phyloP scores from a whole-genome alignment of 176 grass and related monocot species.

The Pontederia crassipes region DNA sequence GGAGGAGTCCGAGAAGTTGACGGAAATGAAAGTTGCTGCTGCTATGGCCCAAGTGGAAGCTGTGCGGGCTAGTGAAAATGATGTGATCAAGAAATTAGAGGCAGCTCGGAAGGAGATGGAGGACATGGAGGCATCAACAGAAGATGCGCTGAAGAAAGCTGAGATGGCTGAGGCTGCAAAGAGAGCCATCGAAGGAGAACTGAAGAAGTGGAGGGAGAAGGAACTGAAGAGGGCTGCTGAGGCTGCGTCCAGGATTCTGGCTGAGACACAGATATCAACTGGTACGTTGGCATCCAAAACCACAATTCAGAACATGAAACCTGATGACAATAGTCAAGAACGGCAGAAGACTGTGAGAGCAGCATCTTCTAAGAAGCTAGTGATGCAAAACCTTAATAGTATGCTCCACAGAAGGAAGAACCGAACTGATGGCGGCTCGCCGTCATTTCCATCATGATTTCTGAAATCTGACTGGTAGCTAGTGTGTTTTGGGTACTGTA shows the following conservation, averaged over 20 bases:
- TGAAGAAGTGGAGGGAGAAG: conserved; percentile 76
- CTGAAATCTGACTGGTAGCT: too few relatives aligned
- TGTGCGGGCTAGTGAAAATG: conserved; percentile 78
- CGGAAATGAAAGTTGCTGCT: conserved; percentile 91
- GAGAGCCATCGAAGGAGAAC: conserved; percentile 77
- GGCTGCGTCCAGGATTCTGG: conserved; percentile 27
- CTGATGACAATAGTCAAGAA: conserved; percentile 32
- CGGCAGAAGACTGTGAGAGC: conserved; percentile 26
- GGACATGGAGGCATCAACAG: conserved; percentile 73
- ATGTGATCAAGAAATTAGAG: conserved; percentile 75
- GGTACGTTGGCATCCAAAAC: conserved; percentile 21
- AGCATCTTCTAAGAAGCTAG: conserved; percentile 38
- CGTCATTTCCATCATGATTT: conserved; percentile 42
- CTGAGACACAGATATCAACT: conserved; percentile 31
- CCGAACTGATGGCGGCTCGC: conserved; percentile 37
- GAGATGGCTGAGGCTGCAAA: conserved; percentile 91
- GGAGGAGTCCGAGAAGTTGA: conserved; percentile 81
- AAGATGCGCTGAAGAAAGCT: conserved; percentile 77
- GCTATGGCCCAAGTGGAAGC: conserved; percentile 85
- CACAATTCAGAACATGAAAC: conserved; percentile 23
- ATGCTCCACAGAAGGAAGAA: conserved; percentile 79
- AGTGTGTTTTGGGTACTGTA: too few relatives aligned
- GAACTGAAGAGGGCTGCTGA: conserved; percentile 64
- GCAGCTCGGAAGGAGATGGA: conserved; percentile 77
- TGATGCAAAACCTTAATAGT: conserved; percentile 50